Conservation (phyloP, 495 filamentous ascomycete species). For the Penicillium maclennaniae region DNA sequence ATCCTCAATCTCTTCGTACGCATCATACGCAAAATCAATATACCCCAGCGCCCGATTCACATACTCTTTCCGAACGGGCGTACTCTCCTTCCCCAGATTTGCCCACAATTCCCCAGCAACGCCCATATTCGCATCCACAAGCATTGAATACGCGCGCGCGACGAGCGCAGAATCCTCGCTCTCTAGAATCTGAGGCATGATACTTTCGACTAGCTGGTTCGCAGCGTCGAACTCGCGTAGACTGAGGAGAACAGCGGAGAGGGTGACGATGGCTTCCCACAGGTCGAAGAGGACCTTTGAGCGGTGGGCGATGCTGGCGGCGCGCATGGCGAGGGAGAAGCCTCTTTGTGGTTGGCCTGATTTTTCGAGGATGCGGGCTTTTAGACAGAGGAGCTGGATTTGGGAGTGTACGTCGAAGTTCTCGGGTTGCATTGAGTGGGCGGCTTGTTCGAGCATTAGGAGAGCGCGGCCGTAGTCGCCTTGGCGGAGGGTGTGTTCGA, state of each 20-base stretch:
- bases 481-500: slow-evolving; percentile 66
- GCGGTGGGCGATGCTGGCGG: slow-evolving; percentile 71
- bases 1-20: slow-evolving; percentile 72
- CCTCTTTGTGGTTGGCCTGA: slow-evolving; percentile 73
- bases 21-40: slow-evolving; percentile 62
- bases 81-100: slow-evolving; percentile 17
- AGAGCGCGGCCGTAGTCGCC: slow-evolving; percentile 63
- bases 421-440: slow-evolving; percentile 61
- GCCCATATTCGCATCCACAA: slow-evolving; percentile 83
- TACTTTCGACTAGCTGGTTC: slow-evolving; percentile 59
- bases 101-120: slow-evolving; percentile 56
- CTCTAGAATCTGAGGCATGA: slow-evolving; percentile 82
- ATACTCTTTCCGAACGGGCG: slow-evolving; percentile 48
- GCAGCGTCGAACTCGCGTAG: slow-evolving; percentile 74
- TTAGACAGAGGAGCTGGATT: slow-evolving; percentile 69
- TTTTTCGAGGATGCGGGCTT: slow-evolving; percentile 68
- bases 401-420: slow-evolving; percentile 72
- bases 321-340: slow-evolving; percentile 77
- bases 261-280: slow-evolving; percentile 69
- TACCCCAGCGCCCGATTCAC: slow-evolving; percentile 62
- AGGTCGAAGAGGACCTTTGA: slow-evolving; percentile 67
- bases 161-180: slow-evolving; percentile 61
- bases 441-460: slow-evolving; percentile 60
- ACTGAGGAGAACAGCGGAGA: slow-evolving; percentile 65
- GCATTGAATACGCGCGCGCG: slow-evolving; percentile 66